phyloP scores from a whole-genome alignment of 768 basidiomycete species.

The Lactarius psammicola region DNA sequence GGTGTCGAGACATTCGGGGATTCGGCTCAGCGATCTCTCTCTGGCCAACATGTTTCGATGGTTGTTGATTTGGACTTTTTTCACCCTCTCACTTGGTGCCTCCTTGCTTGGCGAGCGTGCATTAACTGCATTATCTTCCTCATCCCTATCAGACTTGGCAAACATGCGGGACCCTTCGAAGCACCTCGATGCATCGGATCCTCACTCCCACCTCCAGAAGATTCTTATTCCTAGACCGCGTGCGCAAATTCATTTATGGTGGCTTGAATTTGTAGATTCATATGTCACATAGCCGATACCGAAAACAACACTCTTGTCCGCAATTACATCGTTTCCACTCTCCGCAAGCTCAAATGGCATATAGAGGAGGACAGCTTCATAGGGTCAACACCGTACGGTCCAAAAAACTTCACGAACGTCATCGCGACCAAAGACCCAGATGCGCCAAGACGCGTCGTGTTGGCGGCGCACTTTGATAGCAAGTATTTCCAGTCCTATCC shows the following conservation, averaged over 20 bases:
- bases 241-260: constrained; percentile 40
- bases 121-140: constrained; percentile 46
- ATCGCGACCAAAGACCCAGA: constrained; percentile 93
- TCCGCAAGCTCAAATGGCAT: constrained; percentile 80
- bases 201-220: constrained; percentile 72
- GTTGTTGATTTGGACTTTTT: background rate
- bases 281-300: constrained; percentile 52
- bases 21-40: background rate
- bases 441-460: constrained; percentile 73
- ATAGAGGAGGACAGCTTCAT: constrained; percentile 83
- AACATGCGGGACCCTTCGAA: constrained; percentile 60
- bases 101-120: constrained; percentile 40
- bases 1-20: background rate
- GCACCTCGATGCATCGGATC: constrained; percentile 64
- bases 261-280: background rate
- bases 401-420: constrained; percentile 79
- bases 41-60: constrained; percentile 7
- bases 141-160: constrained; percentile 51
- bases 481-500: constrained; percentile 78
- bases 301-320: constrained; percentile 79
- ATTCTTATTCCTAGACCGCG: constrained; percentile 84
- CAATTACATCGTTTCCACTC: constrained; percentile 70
- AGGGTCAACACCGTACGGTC: constrained; percentile 77
- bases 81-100: constrained; percentile 32
- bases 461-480: constrained; percentile 94